phyloP scores from a whole-genome alignment of 1,284 basidiomycete species.

The Ganoderma multipileum region DNA sequence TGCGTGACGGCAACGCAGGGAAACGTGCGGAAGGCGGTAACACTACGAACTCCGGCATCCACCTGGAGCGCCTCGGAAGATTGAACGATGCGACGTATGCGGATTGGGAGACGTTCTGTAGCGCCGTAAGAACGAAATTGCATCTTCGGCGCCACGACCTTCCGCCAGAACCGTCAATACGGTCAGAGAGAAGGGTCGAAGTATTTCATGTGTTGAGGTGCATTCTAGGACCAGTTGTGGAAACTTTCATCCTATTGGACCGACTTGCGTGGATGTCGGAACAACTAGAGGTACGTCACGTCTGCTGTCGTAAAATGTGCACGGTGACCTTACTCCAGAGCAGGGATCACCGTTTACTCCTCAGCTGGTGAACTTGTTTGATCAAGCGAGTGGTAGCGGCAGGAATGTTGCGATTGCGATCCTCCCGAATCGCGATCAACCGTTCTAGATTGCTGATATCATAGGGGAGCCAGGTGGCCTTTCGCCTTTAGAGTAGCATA shows the following conservation, averaged over 20 bases:
- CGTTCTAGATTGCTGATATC: neutral
- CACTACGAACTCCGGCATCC: neutral
- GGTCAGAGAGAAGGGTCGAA: constrained; percentile 41
- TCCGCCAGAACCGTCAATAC: constrained; percentile 12
- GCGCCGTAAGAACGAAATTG: constrained; percentile 36
- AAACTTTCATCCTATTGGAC: constrained; percentile 49
- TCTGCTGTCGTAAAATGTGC: neutral
- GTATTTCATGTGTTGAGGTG: constrained; percentile 49
- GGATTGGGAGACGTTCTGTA: constrained; percentile 42
- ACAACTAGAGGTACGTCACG: constrained; percentile 33
- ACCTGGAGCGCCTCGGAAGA: constrained; percentile 38
- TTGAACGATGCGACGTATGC: constrained; percentile 44
- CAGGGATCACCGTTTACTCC: constrained; percentile 39
- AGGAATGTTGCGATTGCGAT: constrained; percentile 61
- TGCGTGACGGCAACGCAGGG: neutral
- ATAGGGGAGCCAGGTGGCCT: neutral
- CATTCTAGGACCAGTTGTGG: constrained; percentile 47
- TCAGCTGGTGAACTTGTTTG: constrained; percentile 68
- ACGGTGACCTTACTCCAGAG: neutral
- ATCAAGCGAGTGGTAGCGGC: constrained; percentile 69
- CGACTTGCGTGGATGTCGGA: constrained; percentile 45
- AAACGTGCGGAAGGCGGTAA: neutral
- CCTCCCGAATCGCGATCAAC: neutral
- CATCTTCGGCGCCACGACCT: constrained; percentile 22
- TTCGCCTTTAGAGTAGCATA: constrained; percentile 20